Conservation (phyloP, 768 basidiomycete genomes). For the Imleria badia region DNA sequence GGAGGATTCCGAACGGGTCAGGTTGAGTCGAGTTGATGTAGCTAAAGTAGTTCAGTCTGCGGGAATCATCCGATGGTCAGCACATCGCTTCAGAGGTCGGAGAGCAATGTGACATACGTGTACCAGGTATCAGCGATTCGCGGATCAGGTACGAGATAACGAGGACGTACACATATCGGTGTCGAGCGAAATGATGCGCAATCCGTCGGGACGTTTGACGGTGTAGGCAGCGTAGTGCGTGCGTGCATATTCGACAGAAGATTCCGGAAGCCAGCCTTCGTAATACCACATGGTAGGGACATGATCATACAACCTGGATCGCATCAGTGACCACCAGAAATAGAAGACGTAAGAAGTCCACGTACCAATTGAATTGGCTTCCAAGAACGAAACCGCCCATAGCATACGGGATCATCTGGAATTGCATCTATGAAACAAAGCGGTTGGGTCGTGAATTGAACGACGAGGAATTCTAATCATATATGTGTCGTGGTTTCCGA, state of each 20-base stretch:
- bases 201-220: constrained; percentile 42
- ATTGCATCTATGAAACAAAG: constrained; percentile 11
- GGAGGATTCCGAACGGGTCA: constrained; percentile 49
- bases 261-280: constrained; percentile 44
- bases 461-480: constrained; percentile 27
- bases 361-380: constrained; percentile 43
- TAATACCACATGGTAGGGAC: constrained; percentile 45
- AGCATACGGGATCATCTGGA: constrained; percentile 40
- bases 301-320: constrained; percentile 48
- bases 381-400: constrained; percentile 33
- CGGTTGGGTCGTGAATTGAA: neutral
- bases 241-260: constrained; percentile 38
- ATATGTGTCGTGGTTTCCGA: constrained; percentile 78
- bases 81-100: neutral
- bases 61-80: neutral
- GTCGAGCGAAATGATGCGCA: constrained; percentile 51
- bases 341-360: neutral
- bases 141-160: neutral
- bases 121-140: constrained; percentile 15
- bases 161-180: constrained; percentile 45
- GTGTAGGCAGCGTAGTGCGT: constrained; percentile 50
- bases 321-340: neutral
- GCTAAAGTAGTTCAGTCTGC: constrained; percentile 45
- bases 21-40: constrained; percentile 47
- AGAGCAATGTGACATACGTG: constrained; percentile 21